Percentiles rank a stretch among this genome's conserved stretches.
phyloP scores from a whole-genome alignment of 306 rosid genomes.

The Rosa rugosa region DNA sequence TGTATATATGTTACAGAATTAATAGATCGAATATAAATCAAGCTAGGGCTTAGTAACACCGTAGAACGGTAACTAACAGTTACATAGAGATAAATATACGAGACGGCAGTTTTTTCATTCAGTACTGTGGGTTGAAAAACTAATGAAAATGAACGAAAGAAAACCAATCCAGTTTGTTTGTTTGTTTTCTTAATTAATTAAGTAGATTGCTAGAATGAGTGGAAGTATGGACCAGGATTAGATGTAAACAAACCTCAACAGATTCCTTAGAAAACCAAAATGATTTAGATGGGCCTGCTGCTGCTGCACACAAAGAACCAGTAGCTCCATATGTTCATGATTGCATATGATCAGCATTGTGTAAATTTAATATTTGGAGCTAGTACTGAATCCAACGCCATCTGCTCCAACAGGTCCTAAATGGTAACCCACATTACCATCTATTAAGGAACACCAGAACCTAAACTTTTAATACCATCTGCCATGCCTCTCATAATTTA shows the following conservation, averaged over 20 bases:
- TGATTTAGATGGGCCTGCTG: constrained; percentile 21
- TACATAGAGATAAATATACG: too few relatives aligned
- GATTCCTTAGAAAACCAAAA: constrained; percentile 18
- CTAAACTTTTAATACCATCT: not conserved
- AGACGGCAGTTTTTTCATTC: not conserved
- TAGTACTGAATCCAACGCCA: constrained; percentile 14
- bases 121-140: not conserved
- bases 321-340: constrained; percentile 21
- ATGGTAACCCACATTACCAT: constrained; percentile 13
- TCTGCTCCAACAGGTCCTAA: not conserved
- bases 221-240: constrained; percentile 19
- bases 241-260: constrained; percentile 14
- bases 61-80: not conserved
- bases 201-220: constrained; percentile 19
- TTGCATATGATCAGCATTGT: constrained; percentile 13
- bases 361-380: constrained; percentile 14
- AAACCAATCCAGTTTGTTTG: constrained; percentile 5
- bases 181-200: not conserved
- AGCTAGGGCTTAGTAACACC: not conserved
- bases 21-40: not conserved
- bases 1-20: too few relatives aligned
- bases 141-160: not conserved
- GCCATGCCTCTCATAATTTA: not conserved
- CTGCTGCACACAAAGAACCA: constrained; percentile 18
- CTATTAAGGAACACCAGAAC: constrained; percentile 12